phyloP scores from a whole-genome alignment of 176 grass and related monocot genomes.

The Puccinellia tenuiflora region DNA sequence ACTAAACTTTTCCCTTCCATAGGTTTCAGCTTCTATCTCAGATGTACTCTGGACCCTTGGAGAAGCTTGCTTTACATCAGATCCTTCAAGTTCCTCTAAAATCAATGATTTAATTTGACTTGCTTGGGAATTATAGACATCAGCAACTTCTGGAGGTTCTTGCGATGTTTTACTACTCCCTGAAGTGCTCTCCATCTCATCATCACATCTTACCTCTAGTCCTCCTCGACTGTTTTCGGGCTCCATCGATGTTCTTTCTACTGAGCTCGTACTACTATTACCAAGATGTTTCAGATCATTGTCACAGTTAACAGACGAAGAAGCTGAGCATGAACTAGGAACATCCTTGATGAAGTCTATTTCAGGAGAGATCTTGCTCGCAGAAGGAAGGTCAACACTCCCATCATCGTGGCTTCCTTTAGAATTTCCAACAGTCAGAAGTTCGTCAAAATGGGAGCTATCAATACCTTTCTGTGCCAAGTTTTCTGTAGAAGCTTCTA shows the following conservation, averaged over 20 bases:
- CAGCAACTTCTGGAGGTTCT: conserved; percentile 31
- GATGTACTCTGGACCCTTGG: background rate
- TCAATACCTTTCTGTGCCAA: conserved; percentile 13
- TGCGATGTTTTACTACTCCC: conserved; percentile 15
- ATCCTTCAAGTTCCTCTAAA: conserved; percentile 36
- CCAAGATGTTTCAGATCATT: conserved; percentile 12
- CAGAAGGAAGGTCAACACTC: background rate
- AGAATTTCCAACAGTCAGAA: conserved; percentile 10
- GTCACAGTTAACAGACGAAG: conserved; percentile 17
- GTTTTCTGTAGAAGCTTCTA: conserved; percentile 29
- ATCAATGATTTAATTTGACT: conserved; percentile 38
- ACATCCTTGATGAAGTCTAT: conserved; percentile 31
- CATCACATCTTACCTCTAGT: conserved; percentile 1
- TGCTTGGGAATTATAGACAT: conserved; percentile 4
- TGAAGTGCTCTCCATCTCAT: conserved; percentile 9
- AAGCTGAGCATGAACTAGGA: background rate
- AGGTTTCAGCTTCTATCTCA: conserved; percentile 21
- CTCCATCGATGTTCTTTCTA: conserved; percentile 26
- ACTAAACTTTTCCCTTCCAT: conserved; percentile 42
- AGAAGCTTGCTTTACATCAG: conserved; percentile 20
- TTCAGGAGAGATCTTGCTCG: background rate
- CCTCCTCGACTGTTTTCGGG: conserved; percentile 25
- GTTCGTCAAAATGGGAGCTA: conserved; percentile 15
- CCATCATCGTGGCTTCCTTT: conserved; percentile 2
- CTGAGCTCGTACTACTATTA: conserved; percentile 11